Evolutionary conservation across 257 asterid genomes (phyloP), one percentile per base, ranked within the genome.

Genomic region (Nicotiana knightiana): DNA sequence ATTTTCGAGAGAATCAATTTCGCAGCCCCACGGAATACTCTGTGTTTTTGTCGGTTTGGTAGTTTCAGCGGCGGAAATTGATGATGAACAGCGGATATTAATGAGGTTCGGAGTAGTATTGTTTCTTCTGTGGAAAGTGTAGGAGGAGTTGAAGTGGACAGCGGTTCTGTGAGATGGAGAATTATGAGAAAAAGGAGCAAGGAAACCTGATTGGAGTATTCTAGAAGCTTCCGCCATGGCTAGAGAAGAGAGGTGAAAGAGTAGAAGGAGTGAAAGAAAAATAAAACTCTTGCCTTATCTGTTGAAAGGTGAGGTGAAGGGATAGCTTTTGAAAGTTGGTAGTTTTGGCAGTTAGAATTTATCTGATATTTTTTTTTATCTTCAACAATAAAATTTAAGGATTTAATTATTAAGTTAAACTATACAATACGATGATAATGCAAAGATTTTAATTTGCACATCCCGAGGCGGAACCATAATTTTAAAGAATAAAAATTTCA

Each of bases 1-100:
- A 54, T 93, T 95, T 37, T 91, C 97, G 17, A 91, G 83, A 2
- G 99, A 91, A 66, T 95, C 98, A 13, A 85, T 83, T 2, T 92
- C 99, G 54, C 98, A 95, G 0, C 99, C 99, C 98, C 98, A 95
- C 15, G 87, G 83, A 28, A 95, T 33, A 13, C 24, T 21, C 57
- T 64, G 54, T 48, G 75, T 43, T 81, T 85, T 80, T 48, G 89
- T 30, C 33, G 89, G 57, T 86, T 81, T 85, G 86, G 62, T 51
- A 67, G 84, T 67, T 57, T 68, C 82, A 84, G 83, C 82, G 43
- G 97, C 79, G 77, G 95, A 76, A 77, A 92, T 77, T 6, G 97
- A 86, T 33, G 97, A 86, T 33, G 88, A 83, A 37, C 84, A 85
- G 82, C 93, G 92, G 76, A 89, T 88, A 80, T 87, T 83, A 32